Evolutionary conservation across 108 stramenopile genomes (phyloP).

Genomic region (Bacterosira constricta): DNA sequence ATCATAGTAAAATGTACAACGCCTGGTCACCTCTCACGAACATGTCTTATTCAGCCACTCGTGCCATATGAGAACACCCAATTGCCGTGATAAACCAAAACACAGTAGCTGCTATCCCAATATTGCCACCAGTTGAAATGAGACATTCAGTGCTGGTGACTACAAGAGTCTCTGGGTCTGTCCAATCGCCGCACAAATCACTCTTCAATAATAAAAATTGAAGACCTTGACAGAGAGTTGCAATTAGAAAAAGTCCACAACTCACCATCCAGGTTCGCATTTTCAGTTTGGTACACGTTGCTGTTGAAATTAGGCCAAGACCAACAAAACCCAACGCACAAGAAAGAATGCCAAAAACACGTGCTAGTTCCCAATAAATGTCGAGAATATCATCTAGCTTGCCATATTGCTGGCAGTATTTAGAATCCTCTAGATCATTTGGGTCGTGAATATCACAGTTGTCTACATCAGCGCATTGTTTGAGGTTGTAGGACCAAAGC

Average conservation of each 20-base stretch:
- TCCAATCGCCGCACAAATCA: conserved; percentile 23
- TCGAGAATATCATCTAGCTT: background rate
- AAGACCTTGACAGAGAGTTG: conserved; percentile 38
- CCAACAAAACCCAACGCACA: conserved; percentile 28
- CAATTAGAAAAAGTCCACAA: conserved; percentile 14
- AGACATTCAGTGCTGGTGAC: conserved; percentile 12
- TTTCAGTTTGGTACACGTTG: conserved; percentile 46
- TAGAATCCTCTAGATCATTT: conserved; percentile 7
- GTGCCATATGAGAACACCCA: conserved; percentile 26
- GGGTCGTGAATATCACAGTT: background rate
- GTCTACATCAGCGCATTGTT: conserved; percentile 4
- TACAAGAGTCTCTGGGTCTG: background rate
- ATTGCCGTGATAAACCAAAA: conserved; percentile 42
- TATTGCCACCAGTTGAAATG: conserved; percentile 10
- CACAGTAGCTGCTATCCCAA: conserved; percentile 35
- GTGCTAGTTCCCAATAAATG: conserved; percentile 21
- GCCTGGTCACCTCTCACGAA: no score
- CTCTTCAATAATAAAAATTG: conserved; percentile 46
- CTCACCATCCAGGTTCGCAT: conserved; percentile 13
- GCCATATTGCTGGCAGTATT: conserved; percentile 25
- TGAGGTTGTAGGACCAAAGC: conserved; percentile 6
- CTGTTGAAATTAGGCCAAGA: conserved; percentile 14
- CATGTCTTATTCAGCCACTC: no score
- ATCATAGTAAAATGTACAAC: no score
- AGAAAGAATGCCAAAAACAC: conserved; percentile 14